Base-by-base conservation (phyloP, 2,329 filamentous ascomycete genomes). In the Orbilia quercus region DNA sequence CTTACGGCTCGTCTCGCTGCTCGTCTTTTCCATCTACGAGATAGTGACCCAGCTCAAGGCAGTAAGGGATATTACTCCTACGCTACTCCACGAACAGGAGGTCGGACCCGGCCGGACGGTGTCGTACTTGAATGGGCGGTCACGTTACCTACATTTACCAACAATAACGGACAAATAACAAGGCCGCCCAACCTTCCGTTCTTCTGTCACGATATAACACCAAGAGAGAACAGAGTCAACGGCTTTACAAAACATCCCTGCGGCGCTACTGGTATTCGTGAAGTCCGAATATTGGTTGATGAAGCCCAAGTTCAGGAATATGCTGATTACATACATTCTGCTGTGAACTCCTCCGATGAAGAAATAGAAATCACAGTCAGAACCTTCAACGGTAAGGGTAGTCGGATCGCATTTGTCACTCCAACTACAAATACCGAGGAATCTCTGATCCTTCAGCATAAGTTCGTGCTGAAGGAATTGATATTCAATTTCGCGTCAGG, bases 151-250 rank as follows among this genome's bases (percentile, higher is more conserved):
- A 79, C 81, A 0, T 31, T 34, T 34, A 36, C 34, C 7, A 42
- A 48, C 40, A 80, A 80, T 11, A 78, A 73, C 22, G 58, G 36
- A 34, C 71, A 69, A 0, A 71, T 75, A 14, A 76, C 76, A 2
- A 47, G 65, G 1, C 74, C 75, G 6, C 87, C 88, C 0, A 80
- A 80, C 12, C 77, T 88, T 9, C 89, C 88, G 0, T 90, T 90
- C 76, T 90, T 85, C 83, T 89, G 87, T 76, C 83, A 90, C 50
- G 89, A 91, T 78, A 80, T 85, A 11, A 90, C 88, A 1, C 80
- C 83, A 1, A 79, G 88, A 5, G 75, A 80, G n/a, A 78, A 86
- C 1, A 80, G 88, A 1, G 76, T 80, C 0, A 76, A 67, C 2
- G 80, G 79, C 12, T 80, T 79, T 40, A 81, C 81, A 2, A 79